A percentile compares a stretch with the other conserved stretches of the same genome.
phyloP scores from a whole-genome alignment of 148 eudicot species.

The Euryodendron excelsum region DNA sequence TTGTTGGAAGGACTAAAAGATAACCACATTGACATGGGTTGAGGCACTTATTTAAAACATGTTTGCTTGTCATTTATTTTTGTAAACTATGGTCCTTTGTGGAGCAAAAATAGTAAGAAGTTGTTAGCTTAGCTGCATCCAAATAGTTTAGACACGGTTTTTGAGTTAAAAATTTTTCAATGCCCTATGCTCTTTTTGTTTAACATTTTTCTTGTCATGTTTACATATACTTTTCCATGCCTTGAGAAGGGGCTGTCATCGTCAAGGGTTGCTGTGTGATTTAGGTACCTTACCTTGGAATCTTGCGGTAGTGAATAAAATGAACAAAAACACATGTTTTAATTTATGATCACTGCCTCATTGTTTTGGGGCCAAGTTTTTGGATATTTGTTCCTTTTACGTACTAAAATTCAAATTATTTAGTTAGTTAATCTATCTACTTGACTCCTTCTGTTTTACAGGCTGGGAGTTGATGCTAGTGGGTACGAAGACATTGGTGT shows the following conservation, averaged over 20 bases:
- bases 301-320: neutral
- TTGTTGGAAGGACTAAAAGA: neutral
- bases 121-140: neutral
- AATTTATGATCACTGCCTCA: neutral
- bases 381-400: neutral
- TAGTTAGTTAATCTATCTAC: neutral
- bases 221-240: too few relatives aligned
- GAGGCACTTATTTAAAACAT: neutral
- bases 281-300: neutral
- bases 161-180: neutral
- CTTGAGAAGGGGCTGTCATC: too few relatives aligned
- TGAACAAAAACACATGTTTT: neutral
- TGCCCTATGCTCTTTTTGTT: neutral
- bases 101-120: neutral
- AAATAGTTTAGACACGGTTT: neutral
- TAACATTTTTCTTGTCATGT: neutral
- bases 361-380: neutral
- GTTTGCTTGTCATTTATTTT: neutral
- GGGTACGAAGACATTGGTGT: constrained; percentile 57
- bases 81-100: neutral
- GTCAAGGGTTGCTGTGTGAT: neutral
- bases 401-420: neutral
- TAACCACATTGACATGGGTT: neutral
- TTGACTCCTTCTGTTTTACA: constrained; percentile 15
- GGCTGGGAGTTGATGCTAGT: constrained; percentile 51